These are phyloP conservation scores for Solanum rostratum DNA, from an alignment of 257 asterid species.

Conservation along the genomic window DNA sequence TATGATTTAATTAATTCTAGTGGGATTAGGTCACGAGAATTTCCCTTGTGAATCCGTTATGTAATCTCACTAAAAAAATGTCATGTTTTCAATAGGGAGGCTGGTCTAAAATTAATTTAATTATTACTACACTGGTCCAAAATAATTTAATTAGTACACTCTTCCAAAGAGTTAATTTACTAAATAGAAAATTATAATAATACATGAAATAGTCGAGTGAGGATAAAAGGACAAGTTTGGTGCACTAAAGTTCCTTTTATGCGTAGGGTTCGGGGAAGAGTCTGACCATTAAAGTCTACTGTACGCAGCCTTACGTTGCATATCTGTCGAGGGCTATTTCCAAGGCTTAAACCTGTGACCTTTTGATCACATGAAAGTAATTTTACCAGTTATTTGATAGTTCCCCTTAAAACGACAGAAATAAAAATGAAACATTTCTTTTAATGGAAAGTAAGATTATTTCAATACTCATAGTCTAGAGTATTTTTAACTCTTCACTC, in stretches of 20 bases:
- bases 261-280: no score
- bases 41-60: not conserved
- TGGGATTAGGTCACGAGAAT: not conserved
- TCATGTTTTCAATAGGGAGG: not conserved
- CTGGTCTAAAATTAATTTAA: not conserved
- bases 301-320: no score
- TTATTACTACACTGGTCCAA: not conserved
- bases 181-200: not conserved
- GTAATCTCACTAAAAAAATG: not conserved
- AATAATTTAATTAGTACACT: not conserved
- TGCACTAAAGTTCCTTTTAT: no score
- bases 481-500: not conserved
- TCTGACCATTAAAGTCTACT: no score
- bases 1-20: not conserved
- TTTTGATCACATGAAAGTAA: no score
- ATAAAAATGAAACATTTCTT: no score
- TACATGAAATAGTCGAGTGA: not conserved
- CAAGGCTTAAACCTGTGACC: no score
- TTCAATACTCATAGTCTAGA: not conserved
- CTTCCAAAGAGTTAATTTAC: not conserved
- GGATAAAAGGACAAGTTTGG: no score
- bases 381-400: no score
- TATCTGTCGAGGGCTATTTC: no score
- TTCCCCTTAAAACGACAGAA: no score
- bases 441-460: no score